Conservation (phyloP, 129 eudicot genomes). For the Erigeron canadensis region DNA sequence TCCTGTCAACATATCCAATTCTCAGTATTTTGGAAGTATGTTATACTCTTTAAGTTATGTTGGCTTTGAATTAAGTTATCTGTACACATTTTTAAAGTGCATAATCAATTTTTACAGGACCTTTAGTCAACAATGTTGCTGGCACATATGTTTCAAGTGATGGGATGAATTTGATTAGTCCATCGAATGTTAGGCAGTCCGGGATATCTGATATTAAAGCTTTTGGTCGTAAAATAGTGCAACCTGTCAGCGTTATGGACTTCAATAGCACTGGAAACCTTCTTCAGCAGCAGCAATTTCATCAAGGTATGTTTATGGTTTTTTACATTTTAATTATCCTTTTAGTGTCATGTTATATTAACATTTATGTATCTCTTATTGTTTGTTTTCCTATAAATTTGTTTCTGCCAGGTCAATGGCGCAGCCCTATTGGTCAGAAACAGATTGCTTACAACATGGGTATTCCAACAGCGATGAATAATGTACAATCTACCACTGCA, state of each 20-base stretch:
- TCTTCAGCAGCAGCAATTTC: not conserved
- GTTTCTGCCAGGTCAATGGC: not conserved
- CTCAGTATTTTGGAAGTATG: constrained; percentile 26
- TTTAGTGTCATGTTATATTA: not conserved
- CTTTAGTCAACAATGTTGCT: constrained; percentile 13
- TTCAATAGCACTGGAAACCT: not conserved
- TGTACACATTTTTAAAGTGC: not conserved
- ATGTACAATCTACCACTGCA: not conserved
- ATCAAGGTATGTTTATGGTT: not conserved
- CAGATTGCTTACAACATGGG: constrained; percentile 13
- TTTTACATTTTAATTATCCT: not conserved
- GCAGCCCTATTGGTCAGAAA: not conserved
- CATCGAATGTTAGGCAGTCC: no score
- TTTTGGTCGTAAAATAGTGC: no score
- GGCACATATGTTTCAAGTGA: not conserved
- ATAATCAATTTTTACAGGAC: constrained; percentile 25
- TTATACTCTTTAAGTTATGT: not conserved
- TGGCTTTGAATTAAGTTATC: not conserved
- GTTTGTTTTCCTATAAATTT: not conserved
- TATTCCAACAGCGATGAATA: constrained; percentile 3
- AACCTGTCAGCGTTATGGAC: no score
- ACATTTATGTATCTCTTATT: not conserved
- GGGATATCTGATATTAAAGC: no score
- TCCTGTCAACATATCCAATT: not conserved
- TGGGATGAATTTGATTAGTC: not conserved